Evolutionary conservation across 306 rosid species (phyloP), one percentile per base, ranked within the genome.

Genomic region (Alnus rubra): DNA sequence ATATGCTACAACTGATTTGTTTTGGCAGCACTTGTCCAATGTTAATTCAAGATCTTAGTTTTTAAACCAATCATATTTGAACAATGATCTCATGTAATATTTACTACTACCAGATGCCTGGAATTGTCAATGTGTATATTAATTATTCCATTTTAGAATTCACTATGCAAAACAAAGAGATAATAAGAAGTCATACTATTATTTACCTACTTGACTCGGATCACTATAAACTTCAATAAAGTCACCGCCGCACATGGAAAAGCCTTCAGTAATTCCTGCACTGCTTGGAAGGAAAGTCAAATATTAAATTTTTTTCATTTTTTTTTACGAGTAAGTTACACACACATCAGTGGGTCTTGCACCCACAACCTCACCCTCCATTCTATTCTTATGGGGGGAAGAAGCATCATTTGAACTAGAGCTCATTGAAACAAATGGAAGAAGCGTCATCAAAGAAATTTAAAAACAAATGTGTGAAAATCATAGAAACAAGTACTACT

Each of bases 221-320:
- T 93, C 96, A 50, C 88, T 80, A 82, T 95, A 95, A 83, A 95
- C 98, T 86, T 92, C 98, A 78, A 92, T 88, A 71, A 95, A 95
- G 89, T 95, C 99, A 55, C 99, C 99, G 77, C 97, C 98, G 16
- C 98, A 95, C 98, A 95, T 95, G 67, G 99, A 95, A 89, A 95
- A 95, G 44, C 99, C 99, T 86, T 93, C 97, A 7, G 99, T 90
- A 42, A 95, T 91, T 81, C 96, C 99, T 80, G 98, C 99, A 74
- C 99, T 93, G 94, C 87, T 15, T 1, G 23, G 5, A 50, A 9
- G 5, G 37, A 47, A 56, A 55, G n/a, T 3, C 14, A 3, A 23
- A 3, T 1, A 28, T 19, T 3, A 19, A 23, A 23, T 23, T 23
- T 23, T 49, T 48, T 9, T 9, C 10, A 16, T 53, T 16, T 10